Conservation (phyloP, 345 rosid genomes). For the Citrus mangshanensis region DNA sequence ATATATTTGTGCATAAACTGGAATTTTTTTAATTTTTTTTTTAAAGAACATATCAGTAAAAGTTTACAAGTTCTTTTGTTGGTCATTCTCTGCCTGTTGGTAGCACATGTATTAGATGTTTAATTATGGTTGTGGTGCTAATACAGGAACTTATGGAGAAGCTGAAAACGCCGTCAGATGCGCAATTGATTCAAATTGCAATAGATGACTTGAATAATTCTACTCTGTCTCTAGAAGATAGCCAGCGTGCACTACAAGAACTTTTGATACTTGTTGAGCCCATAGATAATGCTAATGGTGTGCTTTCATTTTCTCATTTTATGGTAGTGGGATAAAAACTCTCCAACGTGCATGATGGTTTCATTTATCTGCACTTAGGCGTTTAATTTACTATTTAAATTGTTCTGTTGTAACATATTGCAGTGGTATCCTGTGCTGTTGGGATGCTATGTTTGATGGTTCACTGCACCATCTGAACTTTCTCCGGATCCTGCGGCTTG, state of each 20-base stretch:
- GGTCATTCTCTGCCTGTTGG: not conserved
- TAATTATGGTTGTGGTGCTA: constrained; percentile 6
- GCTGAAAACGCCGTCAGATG: constrained; percentile 81
- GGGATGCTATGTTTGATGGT: not conserved
- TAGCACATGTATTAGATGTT: not conserved
- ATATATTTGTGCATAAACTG: not conserved
- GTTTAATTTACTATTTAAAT: not conserved
- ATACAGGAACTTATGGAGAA: constrained; percentile 74
- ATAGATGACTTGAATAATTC: constrained; percentile 72
- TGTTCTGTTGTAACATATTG: not conserved
- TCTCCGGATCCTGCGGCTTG: not conserved
- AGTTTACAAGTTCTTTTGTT: not conserved
- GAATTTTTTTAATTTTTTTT: not conserved
- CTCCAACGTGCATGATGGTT: not conserved
- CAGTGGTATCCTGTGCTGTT: not conserved
- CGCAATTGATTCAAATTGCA: constrained; percentile 77
- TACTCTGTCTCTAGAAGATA: constrained; percentile 69
- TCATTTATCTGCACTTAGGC: not conserved
- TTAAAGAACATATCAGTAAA: not conserved
- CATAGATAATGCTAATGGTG: constrained; percentile 93
- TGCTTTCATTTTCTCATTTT: not conserved
- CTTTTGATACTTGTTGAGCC: constrained; percentile 88
- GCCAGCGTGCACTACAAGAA: constrained; percentile 75
- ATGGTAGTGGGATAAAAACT: not conserved
- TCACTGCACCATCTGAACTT: not conserved